phyloP scores from a whole-genome alignment of 83 land plant genomes.

The Thuja plicata region DNA sequence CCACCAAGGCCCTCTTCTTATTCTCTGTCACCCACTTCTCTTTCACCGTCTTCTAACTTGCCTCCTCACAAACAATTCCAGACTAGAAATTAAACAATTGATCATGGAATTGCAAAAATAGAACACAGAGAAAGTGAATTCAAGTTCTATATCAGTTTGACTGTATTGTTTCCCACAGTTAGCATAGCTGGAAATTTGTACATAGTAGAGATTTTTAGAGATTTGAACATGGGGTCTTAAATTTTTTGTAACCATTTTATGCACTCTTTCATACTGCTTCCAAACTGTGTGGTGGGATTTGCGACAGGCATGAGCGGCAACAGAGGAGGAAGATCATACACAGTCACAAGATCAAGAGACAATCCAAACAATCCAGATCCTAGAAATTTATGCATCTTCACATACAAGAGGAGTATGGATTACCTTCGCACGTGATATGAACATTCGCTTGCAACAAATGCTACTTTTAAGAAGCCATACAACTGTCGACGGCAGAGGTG shows the following conservation, averaged over 20 bases:
- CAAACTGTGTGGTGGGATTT: slow-evolving; percentile 43
- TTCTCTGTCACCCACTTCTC: not conserved
- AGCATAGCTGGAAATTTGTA: too few relatives aligned
- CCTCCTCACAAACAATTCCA: not conserved
- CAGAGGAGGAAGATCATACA: slow-evolving; percentile 29
- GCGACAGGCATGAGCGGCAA: slow-evolving; percentile 34
- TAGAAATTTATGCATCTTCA: slow-evolving; percentile 24
- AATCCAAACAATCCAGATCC: slow-evolving; percentile 39
- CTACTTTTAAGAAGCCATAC: slow-evolving; percentile 10
- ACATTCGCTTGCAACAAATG: slow-evolving; percentile 36
- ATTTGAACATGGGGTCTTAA: too few relatives aligned
- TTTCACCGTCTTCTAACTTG: not conserved
- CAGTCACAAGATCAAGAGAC: slow-evolving; percentile 37
- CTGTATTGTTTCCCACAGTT: too few relatives aligned
- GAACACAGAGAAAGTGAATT: too few relatives aligned
- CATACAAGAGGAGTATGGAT: slow-evolving; percentile 37
- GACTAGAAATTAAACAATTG: too few relatives aligned
- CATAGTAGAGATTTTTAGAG: too few relatives aligned
- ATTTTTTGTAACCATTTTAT: too few relatives aligned
- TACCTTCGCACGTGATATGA: slow-evolving; percentile 42
- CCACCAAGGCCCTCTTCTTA: not conserved
- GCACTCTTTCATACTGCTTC: not conserved
- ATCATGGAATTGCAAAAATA: not conserved
- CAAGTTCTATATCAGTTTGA: too few relatives aligned
- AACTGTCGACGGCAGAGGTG: slow-evolving; percentile 58